Evolutionary conservation across 2,329 filamentous ascomycete genomes (phyloP).

Genomic region (Xylariomycetidae sp.): DNA sequence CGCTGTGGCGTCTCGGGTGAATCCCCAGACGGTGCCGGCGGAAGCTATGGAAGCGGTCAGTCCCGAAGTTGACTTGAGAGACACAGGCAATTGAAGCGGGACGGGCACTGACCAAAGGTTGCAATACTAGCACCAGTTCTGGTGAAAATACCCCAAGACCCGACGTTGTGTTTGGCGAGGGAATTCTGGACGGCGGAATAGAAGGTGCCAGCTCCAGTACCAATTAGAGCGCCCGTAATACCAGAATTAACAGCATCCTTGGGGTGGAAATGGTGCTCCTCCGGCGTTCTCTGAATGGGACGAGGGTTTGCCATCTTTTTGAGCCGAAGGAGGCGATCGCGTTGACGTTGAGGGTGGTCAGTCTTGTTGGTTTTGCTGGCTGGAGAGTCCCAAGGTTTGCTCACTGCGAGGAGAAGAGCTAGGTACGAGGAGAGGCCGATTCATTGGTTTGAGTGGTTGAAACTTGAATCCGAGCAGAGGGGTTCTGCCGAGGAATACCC

Average conservation of each 20-base stretch:
- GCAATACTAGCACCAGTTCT: conserved; percentile 71
- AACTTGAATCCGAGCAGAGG: neutral
- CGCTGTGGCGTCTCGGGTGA: conserved; percentile 69
- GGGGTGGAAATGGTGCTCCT: conserved; percentile 57
- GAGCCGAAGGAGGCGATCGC: conserved; percentile 18
- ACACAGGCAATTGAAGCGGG: conserved; percentile 1
- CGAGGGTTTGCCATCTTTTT: conserved; percentile 30
- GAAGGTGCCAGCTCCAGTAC: conserved; percentile 64
- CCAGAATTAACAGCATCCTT: conserved; percentile 69
- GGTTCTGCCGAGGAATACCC: neutral
- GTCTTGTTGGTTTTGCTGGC: no score
- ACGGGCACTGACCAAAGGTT: conserved; percentile 40
- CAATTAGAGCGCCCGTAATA: conserved; percentile 59
- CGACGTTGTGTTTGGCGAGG: conserved; percentile 75
- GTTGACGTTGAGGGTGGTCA: conserved; percentile 6
- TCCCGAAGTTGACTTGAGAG: neutral
- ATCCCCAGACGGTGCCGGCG: conserved; percentile 71
- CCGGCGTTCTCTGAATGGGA: conserved; percentile 18
- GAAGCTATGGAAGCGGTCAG: conserved; percentile 45
- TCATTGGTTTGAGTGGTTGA: neutral
- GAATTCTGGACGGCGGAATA: conserved; percentile 81
- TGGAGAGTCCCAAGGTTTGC: no score
- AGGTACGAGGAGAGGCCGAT: neutral
- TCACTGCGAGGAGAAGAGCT: no score
- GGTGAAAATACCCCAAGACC: conserved; percentile 75